phyloP scores from a whole-genome alignment of 2,329 filamentous ascomycete genomes.

The Clarireedia monteithiana region DNA sequence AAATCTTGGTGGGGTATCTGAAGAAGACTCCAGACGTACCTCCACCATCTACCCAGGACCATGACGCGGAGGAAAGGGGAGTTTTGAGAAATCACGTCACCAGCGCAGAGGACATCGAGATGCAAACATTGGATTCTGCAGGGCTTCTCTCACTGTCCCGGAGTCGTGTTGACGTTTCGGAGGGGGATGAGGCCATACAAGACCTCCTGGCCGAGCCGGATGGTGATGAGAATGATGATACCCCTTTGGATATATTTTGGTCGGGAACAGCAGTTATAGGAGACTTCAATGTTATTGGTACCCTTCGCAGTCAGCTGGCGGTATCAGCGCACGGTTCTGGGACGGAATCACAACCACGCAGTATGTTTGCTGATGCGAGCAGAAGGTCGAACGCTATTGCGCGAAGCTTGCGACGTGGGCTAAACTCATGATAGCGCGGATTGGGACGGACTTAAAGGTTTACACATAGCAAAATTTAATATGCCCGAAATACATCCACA shows the following conservation, averaged over 20 bases:
- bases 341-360: slow-evolving; percentile 22
- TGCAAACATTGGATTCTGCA: slow-evolving; percentile 17
- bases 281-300: slow-evolving; percentile 28
- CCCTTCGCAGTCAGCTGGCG: slow-evolving; percentile 24
- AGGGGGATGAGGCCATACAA: slow-evolving; percentile 15
- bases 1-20: slow-evolving; percentile 15
- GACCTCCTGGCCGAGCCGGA: slow-evolving; percentile 12
- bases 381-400: slow-evolving; percentile 22
- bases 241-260: slow-evolving; percentile 27
- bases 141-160: background rate
- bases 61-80: slow-evolving; percentile 29
- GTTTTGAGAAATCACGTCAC: slow-evolving; percentile 20
- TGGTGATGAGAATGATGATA: slow-evolving; percentile 19
- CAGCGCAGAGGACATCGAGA: slow-evolving; percentile 24
- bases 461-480: background rate
- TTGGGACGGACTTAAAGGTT: background rate
- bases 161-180: background rate
- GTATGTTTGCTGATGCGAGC: slow-evolving; percentile 24
- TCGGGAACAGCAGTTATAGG: slow-evolving; percentile 26
- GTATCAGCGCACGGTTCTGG: slow-evolving; percentile 25
- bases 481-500: background rate
- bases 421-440: slow-evolving; percentile 10
- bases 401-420: slow-evolving; percentile 20
- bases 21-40: background rate
- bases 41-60: slow-evolving; percentile 18